A percentile compares a stretch with the other conserved stretches of the same genome.
phyloP scores from a whole-genome alignment of 768 basidiomycete species.

The Gelatoporia subvermispora region DNA sequence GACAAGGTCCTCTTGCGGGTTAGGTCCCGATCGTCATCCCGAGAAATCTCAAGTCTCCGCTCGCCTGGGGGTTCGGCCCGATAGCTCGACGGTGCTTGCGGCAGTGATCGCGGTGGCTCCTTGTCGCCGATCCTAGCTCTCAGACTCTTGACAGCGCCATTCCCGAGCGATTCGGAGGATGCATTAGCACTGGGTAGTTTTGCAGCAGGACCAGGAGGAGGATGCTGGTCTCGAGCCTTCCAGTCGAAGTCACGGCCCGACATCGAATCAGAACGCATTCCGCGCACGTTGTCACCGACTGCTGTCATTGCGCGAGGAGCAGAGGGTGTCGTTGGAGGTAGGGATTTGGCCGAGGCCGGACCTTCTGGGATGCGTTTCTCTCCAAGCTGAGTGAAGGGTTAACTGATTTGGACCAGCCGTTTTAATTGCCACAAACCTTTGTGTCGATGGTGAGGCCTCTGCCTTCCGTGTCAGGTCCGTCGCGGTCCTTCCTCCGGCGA shows the following conservation, averaged over 20 bases:
- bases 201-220: slow-evolving; percentile 15
- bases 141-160: slow-evolving; percentile 30
- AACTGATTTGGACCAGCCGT: background rate
- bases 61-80: slow-evolving; percentile 31
- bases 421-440: slow-evolving; percentile 40
- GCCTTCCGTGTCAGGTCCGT: slow-evolving; percentile 44
- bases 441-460: slow-evolving; percentile 48
- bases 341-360: slow-evolving; percentile 37
- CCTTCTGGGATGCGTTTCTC: slow-evolving; percentile 58
- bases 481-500: slow-evolving; percentile 62
- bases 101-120: slow-evolving; percentile 37
- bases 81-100: slow-evolving; percentile 39
- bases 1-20: slow-evolving; percentile 60
- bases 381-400: slow-evolving; percentile 28
- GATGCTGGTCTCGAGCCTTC: slow-evolving; percentile 20
- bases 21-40: slow-evolving; percentile 61
- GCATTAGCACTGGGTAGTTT: slow-evolving; percentile 8
- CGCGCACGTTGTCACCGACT: slow-evolving; percentile 34
- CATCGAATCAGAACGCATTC: slow-evolving; percentile 35
- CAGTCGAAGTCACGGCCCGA: slow-evolving; percentile 44
- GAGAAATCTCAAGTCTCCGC: background rate
- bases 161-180: slow-evolving; percentile 1
- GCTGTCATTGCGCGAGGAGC: slow-evolving; percentile 69
- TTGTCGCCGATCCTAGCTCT: slow-evolving; percentile 61
- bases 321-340: slow-evolving; percentile 59